phyloP scores from a whole-genome alignment of 2,329 filamentous ascomycete species.

The Calonectria pseudoreteaudii region DNA sequence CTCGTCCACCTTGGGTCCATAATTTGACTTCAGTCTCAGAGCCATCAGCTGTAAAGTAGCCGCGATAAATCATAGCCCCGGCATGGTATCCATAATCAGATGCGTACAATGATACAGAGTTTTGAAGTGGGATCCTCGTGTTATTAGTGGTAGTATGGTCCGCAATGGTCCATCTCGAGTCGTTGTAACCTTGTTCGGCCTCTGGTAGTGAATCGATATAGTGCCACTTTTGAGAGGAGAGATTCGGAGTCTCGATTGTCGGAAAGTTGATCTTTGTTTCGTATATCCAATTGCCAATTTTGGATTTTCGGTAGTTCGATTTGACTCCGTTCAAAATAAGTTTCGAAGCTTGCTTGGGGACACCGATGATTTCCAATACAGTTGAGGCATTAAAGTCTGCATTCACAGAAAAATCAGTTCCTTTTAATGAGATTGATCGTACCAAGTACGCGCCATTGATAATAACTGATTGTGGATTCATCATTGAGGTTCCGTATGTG shows the following conservation, averaged over 20 bases:
- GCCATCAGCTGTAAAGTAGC: conserved; percentile 74
- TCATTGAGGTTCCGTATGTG: conserved; percentile 50
- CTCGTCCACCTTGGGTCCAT: conserved; percentile 73
- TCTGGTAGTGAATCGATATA: conserved; percentile 80
- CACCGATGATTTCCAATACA: conserved; percentile 75
- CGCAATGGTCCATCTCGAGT: conserved; percentile 74
- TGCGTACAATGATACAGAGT: conserved; percentile 74
- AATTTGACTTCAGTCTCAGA: conserved; percentile 68
- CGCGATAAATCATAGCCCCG: conserved; percentile 77
- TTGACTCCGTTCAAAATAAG: conserved; percentile 57
- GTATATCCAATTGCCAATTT: conserved; percentile 60
- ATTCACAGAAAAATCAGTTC: conserved; percentile 68
- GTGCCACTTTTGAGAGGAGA: conserved; percentile 74
- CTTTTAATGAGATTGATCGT: conserved; percentile 68
- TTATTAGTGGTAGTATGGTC: conserved; percentile 71
- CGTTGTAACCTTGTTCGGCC: conserved; percentile 72
- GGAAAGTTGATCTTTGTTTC: conserved; percentile 67
- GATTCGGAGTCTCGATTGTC: conserved; percentile 61
- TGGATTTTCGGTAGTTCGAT: conserved; percentile 49
- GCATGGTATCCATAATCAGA: conserved; percentile 81
- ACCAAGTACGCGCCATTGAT: conserved; percentile 74
- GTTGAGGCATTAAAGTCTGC: conserved; percentile 81
- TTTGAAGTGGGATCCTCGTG: conserved; percentile 65
- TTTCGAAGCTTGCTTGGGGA: conserved; percentile 59
- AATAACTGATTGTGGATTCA: conserved; percentile 54